Conservation (phyloP, 805 yeast species). For the Hanseniaspora meyeri region DNA sequence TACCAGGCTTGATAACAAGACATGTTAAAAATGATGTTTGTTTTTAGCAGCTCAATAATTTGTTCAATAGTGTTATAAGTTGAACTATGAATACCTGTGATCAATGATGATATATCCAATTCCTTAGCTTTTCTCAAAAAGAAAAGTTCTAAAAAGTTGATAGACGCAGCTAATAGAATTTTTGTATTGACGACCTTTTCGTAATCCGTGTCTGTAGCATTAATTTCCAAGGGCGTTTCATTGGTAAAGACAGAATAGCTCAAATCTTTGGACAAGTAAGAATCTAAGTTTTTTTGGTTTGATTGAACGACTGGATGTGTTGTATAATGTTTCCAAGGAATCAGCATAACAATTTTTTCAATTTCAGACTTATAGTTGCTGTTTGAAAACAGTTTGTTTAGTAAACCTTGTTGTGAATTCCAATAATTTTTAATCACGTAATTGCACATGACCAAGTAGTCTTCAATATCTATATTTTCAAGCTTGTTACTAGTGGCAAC, state of each 20-base stretch:
- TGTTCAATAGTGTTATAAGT: conserved; percentile 9
- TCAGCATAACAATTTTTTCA: background rate
- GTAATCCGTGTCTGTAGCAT: conserved; percentile 26
- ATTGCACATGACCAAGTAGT: conserved; percentile 24
- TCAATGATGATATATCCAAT: background rate
- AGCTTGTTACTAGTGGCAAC: background rate
- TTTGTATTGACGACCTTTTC: conserved; percentile 53
- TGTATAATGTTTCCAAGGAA: conserved; percentile 2
- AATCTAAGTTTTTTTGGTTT: background rate
- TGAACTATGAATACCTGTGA: conserved; percentile 3
- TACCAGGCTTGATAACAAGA: conserved; percentile 77
- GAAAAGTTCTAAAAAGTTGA: conserved; percentile 24
- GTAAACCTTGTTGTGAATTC: background rate
- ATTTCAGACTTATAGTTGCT: background rate
- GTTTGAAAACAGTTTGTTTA: background rate
- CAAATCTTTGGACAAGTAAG: conserved; percentile 4
- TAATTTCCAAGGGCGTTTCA: conserved; percentile 33
- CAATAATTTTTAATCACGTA: conserved; percentile 23
- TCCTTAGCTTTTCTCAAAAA: conserved; percentile 5
- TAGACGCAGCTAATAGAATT: conserved; percentile 35
- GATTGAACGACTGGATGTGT: conserved; percentile 2
- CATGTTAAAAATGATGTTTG: conserved; percentile 57
- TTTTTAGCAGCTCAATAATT: conserved; percentile 51
- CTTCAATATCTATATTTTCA: conserved; percentile 26
- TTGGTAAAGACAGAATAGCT: conserved; percentile 29